Evolutionary conservation across 2,329 filamentous ascomycete genomes (phyloP), one percentile per base, ranked within the genome.

Genomic region (Talaromyces piceae): DNA sequence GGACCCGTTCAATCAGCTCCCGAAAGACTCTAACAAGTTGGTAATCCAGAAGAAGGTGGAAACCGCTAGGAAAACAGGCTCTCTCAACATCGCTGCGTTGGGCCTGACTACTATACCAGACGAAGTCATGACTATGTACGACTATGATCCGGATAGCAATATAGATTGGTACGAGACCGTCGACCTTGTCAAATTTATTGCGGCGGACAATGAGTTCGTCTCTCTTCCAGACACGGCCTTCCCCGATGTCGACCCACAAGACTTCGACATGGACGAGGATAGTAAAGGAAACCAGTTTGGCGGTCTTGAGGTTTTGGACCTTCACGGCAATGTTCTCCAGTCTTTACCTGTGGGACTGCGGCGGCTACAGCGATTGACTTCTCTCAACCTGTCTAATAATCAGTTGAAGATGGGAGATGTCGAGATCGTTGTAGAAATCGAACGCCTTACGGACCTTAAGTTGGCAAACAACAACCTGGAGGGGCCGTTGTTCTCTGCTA

Each of bases 101-200:
- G 81, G 83, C 1, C 69, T 98, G 33, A 86, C 83, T 54, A 78
- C 86, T 52, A 86, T 98, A 3, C 93, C 93, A 0, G 69, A 80
- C 1, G 88, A 94, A 62, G 87, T 97, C 0, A 73, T 95, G 70
- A 82, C 83, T 50, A 97, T 97, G 91, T 97, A 96, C 65, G 87
- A 90, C 59, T 75, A 88, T 16, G 83, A 90, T 49, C 77, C 80
- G 50, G 81, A 84, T 31, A 76, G 74, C 11, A 73, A 78, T 20
- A 81, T 79, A 30, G 82, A 84, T 28, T 97, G 93, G 93, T 90
- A 90, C 2, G 91, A 97, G 67, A 86, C 87, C 53, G 88, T 97
- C 9, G 91, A 97, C 63, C 72, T 97, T 43, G 86, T 84, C 1
- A 83, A 86, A 54, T 83, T 97, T 46, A 81, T 93, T 57, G 90